A percentile compares a stretch with the other conserved stretches of the same genome.
Conservation (phyloP, 371 early-diverging fungal species). For the Choanephora cucurbitarum region DNA sequence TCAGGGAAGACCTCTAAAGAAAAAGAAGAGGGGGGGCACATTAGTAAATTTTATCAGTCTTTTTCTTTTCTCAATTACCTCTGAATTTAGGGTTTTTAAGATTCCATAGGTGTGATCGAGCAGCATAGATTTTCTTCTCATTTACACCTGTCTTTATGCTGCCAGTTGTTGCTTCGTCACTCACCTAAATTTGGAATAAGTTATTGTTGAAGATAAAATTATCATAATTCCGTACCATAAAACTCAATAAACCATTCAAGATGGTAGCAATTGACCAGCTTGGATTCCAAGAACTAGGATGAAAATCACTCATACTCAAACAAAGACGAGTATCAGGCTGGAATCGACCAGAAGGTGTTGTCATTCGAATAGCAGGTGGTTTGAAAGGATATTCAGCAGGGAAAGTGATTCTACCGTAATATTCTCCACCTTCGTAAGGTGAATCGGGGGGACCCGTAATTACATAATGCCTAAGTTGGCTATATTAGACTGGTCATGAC, state of each 20-base stretch:
- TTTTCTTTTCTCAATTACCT: conserved; percentile 46
- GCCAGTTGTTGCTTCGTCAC: conserved; percentile 89
- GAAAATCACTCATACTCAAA: conserved; percentile 94
- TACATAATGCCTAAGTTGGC: conserved; percentile 82
- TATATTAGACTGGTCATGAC: background rate
- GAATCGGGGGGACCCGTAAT: conserved; percentile 93
- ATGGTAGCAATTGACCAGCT: conserved; percentile 97
- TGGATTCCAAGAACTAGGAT: conserved; percentile 94
- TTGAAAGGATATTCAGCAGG: conserved; percentile 96
- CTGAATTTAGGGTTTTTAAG: conserved; percentile 70
- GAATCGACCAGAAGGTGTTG: conserved; percentile 91
- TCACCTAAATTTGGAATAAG: conserved; percentile 48
- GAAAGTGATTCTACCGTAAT: conserved; percentile 93
- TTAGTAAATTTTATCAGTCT: no score
- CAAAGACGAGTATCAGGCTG: conserved; percentile 90
- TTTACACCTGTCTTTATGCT: conserved; percentile 77
- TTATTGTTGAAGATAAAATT: no score
- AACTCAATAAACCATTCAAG: conserved; percentile 90
- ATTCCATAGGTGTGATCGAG: conserved; percentile 81
- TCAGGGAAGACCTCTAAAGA: conserved; percentile 73
- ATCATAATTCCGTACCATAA: conserved; percentile 93
- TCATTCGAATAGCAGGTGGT: conserved; percentile 94
- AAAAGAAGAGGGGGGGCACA: no score
- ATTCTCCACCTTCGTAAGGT: conserved; percentile 91
- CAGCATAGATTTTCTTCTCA: conserved; percentile 79